These are phyloP conservation scores for Dendrobium nobile DNA, from an alignment of 106 monocot species.

Conservation along the genomic window DNA sequence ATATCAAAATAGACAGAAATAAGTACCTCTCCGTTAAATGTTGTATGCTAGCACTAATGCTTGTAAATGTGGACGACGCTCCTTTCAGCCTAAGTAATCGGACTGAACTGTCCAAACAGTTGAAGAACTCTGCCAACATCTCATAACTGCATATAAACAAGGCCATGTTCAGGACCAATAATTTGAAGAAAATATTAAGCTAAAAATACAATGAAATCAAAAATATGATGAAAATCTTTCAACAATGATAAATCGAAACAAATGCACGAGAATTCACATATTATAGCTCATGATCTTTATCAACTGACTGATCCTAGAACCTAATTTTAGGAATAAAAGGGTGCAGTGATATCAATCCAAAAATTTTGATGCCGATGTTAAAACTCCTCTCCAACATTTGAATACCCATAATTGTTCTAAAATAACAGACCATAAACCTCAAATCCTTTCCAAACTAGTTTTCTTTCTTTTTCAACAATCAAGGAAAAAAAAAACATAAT, in stretches of 20 bases:
- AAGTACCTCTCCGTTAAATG: slow-evolving; percentile 41
- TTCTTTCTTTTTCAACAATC: neutral
- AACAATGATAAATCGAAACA: neutral
- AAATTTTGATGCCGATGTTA: neutral
- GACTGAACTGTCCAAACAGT: slow-evolving; percentile 52
- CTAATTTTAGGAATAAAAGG: neutral
- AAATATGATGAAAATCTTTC: neutral
- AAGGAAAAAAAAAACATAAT: no score
- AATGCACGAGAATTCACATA: no score
- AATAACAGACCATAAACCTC: neutral
- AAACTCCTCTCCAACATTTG: neutral
- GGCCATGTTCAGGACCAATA: no score
- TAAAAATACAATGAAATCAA: neutral
- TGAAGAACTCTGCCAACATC: slow-evolving; percentile 52
- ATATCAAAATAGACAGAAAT: neutral
- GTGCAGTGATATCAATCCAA: neutral
- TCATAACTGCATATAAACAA: slow-evolving; percentile 37
- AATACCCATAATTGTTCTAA: neutral
- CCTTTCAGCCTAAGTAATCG: slow-evolving; percentile 51
- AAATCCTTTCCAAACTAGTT: neutral
- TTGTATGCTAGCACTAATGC: slow-evolving; percentile 41
- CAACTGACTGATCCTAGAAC: neutral
- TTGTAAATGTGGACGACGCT: slow-evolving; percentile 32
- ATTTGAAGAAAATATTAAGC: neutral
- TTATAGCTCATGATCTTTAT: neutral